Base-by-base conservation (phyloP, 164 flowering plant species). In the Annona cherimola region DNA sequence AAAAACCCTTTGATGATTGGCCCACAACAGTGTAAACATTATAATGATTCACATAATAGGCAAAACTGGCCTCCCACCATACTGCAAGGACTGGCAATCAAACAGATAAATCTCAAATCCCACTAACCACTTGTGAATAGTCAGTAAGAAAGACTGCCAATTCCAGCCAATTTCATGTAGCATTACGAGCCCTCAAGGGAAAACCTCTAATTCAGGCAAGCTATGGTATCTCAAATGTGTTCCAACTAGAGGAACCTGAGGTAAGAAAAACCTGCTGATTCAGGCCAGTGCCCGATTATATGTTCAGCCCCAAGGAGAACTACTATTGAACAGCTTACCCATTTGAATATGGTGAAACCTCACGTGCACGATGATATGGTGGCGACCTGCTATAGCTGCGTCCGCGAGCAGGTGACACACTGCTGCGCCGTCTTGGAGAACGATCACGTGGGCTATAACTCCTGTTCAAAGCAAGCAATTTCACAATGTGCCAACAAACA, bases 331-430 rank as follows among this genome's bases (percentile, higher is more conserved):
- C 40, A 69, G 68, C 71, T 64, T 69, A 94, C 98, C 98, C 93
- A 57, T 91, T 91, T 35, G 89, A 85, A 84, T 88, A 88, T 40
- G 97, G 87, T 55, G 86, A 73, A 61, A 86, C 98, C 57, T 89
- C 92, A n/a, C 92, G 88, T n/a, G 79, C 91, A 80, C 94, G 90
- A 64, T 41, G 72, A 74, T 85, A 85, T 12, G 74, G 79, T 62
- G 98, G 96, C 60, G 96, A 91, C 79, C 88, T 84, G 84, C 96
- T 91, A 71, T 80, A 81, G 81, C 91, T 89, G 73, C 89, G 90
- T 0, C 88, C 85, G 74, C 86, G 95, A 61, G 45, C 54, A 20
- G 98, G 94, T 44, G 94, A 84, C 60, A 74, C 18, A 73, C 95
- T 93, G 55, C 89, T 92, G 26, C 69, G 69, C 59, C 87, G 90